Base-by-base conservation (phyloP, 306 rosid species). In the Sphenostylis stenocarpa region DNA sequence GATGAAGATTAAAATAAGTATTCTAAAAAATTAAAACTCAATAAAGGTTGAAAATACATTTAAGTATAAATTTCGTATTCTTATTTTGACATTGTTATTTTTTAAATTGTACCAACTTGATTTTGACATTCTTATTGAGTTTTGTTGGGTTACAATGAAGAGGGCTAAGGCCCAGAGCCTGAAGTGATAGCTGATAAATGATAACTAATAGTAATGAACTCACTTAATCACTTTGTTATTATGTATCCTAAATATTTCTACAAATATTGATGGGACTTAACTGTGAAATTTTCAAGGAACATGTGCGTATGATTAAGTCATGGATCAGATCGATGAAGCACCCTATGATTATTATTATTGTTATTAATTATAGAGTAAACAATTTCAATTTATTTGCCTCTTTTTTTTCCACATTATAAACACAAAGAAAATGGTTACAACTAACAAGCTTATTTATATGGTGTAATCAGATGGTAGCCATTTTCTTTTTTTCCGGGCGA, bases 401-500 rank as follows among this genome's bases (percentile, higher is more conserved):
- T 26, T 16, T 58, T 20, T 72, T 55, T 72, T 19, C 3, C 56
- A 56, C 26, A 41, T 38, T 65, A 5, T 44, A 62, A 7, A 16
- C 39, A 47, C 3, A 20, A 1, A 72, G 24, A 73, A 16, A 24
- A n/a, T 60, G 31, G 70, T 74, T 29, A 44, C 77, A 38, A 23
- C 61, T 19, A 52, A 71, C 72, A 75, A 63, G 17, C 79, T 31
- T 62, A 74, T 26, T 45, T 45, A 57, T 45, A 57, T 48, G 36
- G 63, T 34, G 63, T 34, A 62, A 75, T 47, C 26, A 62, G 23
- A 61, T 6, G 79, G 63, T 62, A 51, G 19, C 34, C 71, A 17
- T 17, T 52, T 77, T 17, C 0, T 8, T 28, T 7, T 36, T 36
- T 7, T 26, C 7, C 6, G 15, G n/a, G 43, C 70, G 44, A 33